Evolutionary conservation across 2,329 filamentous ascomycete genomes (phyloP), one percentile per base, ranked within the genome.

Genomic region (Penicillium sp.): DNA sequence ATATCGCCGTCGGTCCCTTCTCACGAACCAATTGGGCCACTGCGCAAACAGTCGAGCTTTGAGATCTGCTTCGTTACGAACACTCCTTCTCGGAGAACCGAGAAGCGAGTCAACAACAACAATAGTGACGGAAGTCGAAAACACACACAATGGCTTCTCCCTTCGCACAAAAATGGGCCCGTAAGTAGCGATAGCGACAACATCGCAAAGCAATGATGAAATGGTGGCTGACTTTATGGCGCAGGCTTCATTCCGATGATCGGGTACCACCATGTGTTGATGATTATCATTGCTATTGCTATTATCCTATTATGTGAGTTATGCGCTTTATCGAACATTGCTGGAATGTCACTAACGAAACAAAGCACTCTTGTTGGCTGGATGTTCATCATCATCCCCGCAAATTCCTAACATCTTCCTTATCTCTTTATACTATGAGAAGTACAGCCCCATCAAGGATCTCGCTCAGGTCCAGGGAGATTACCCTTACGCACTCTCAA

Each of bases 331-430:
- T 38, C 16, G n/a, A 29, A 24, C 38, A 18, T 18, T 6, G 24
- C 9, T 46, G 54, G 57, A 63, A 59, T 63, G 52, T 36, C 31
- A 49, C 64, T 68, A 57, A 63, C 56, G 21, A 55, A 60, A 63
- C 51, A 61, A 59, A 97, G 92, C 94, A 66, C 85, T 99, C 61
- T 79, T 99, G 67, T 81, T 99, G 64, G 93, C 94, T 69, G 94
- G 94, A 67, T 99, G 94, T 77, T 97, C 94, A 4, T 97, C 93
- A 9, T 96, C 93, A 39, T 97, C 93, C 48, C 94, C 93, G 2
- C 81, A 96, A 52, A 97, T 99, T 66, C 94, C 94, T 24, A 87
- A 88, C 71, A 97, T 99, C 76, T 99, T 97, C 83, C 86, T 99
- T 64, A 90, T 99, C 62, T 96, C 92, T n/a, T 85, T 99, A 68